A percentile compares a stretch with the other conserved stretches of the same genome.
phyloP scores from a whole-genome alignment of 2,329 filamentous ascomycete genomes.

The Epicoccum sorghinum region DNA sequence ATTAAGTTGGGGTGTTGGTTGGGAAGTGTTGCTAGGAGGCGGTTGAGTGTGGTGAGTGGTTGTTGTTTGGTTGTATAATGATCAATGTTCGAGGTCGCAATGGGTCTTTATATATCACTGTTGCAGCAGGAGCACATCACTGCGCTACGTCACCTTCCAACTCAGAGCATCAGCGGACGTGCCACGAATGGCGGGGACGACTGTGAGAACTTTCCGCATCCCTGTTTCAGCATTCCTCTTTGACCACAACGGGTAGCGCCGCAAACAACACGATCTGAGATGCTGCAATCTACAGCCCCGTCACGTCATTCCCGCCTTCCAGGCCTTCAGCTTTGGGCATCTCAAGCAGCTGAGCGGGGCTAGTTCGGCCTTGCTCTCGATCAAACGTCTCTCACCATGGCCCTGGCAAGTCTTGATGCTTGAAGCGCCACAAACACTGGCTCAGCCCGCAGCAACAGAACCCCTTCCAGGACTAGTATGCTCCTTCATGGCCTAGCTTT shows the following conservation, averaged over 20 bases:
- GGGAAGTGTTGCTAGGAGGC: constrained; percentile 3
- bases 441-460: constrained; percentile 19
- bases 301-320: constrained; percentile 22
- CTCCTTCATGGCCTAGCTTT: constrained; percentile 15
- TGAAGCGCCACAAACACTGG: constrained; percentile 24
- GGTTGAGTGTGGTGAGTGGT: constrained; percentile 13
- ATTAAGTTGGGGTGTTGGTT: constrained; percentile 5
- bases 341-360: constrained; percentile 1
- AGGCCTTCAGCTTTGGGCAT: constrained; percentile 13
- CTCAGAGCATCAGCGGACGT: constrained; percentile 23
- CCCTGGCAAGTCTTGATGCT: constrained; percentile 5
- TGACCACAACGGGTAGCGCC: constrained; percentile 17
- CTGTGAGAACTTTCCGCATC: constrained; percentile 12
- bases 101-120: constrained; percentile 25
- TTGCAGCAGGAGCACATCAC: constrained; percentile 13
- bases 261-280: constrained; percentile 23
- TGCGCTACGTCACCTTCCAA: constrained; percentile 30
- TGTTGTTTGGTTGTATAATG: constrained; percentile 19
- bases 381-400: constrained; percentile 6
- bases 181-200: constrained; percentile 22
- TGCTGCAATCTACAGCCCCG: constrained; percentile 10
- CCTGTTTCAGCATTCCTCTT: constrained; percentile 25
- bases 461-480: constrained; percentile 9
- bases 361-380: constrained; percentile 2
- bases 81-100: constrained; percentile 4